Conservation (phyloP, 371 early-diverging fungal genomes). For the Rhizomucor miehei region DNA sequence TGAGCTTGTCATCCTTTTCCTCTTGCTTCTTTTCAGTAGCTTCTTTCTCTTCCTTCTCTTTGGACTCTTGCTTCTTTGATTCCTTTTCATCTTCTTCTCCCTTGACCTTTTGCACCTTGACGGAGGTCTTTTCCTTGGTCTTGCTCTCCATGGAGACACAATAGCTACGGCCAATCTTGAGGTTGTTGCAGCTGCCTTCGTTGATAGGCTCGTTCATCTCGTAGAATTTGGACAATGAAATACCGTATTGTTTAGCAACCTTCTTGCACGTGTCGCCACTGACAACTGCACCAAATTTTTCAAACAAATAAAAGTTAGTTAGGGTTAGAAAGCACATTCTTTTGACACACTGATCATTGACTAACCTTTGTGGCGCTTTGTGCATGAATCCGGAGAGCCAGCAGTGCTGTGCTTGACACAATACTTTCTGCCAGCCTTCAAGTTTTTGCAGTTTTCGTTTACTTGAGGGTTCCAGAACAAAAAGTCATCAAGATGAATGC, state of each 20-base stretch:
- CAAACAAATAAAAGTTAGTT: no score
- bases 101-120: no score
- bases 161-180: conserved; percentile 19
- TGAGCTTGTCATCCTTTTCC: conserved; percentile 6
- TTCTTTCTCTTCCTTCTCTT: conserved; percentile 4
- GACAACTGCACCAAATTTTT: no score
- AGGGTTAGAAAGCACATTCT: no score
- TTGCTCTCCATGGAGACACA: conserved; percentile 11
- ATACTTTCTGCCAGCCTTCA: conserved; percentile 16
- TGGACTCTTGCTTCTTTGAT: background rate
- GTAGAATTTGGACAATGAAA: conserved; percentile 11
- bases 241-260: conserved; percentile 20
- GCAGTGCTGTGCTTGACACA: conserved; percentile 12
- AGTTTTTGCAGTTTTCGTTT: conserved; percentile 19
- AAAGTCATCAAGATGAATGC: conserved; percentile 17
- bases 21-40: conserved; percentile 4
- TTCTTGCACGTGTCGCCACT: conserved; percentile 21
- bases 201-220: conserved; percentile 17
- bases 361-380: conserved; percentile 18
- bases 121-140: conserved; percentile 1
- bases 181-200: conserved; percentile 18
- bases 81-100: conserved; percentile 1
- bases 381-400: conserved; percentile 11
- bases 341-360: no score
- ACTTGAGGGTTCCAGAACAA: conserved; percentile 20